Percentiles rank a stretch among this genome's conserved stretches.
These are phyloP conservation scores for Monosporascus sp. DNA, from an alignment of 2,329 filamentous ascomycete genomes.

Conservation along the genomic window DNA sequence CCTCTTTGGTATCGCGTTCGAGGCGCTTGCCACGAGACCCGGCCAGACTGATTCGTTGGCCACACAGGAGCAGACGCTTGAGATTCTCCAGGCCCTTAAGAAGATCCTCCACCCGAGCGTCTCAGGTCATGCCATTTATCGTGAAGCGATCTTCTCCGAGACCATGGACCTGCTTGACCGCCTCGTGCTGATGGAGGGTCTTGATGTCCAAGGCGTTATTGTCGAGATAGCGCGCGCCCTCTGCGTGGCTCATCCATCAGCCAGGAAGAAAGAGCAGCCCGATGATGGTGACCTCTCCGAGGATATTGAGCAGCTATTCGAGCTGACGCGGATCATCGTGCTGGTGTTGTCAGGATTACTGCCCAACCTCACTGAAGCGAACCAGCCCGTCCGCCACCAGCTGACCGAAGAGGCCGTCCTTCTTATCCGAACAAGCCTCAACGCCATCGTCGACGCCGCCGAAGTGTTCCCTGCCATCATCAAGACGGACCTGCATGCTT, in stretches of 20 bases:
- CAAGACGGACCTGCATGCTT: constrained; percentile 91
- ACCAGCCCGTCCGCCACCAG: constrained; percentile 63
- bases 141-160: constrained; percentile 92
- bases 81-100: constrained; percentile 85
- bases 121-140: constrained; percentile 92
- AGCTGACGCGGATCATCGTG: constrained; percentile 93
- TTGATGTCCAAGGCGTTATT: constrained; percentile 85
- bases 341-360: constrained; percentile 83
- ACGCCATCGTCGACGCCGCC: constrained; percentile 87
- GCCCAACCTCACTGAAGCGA: constrained; percentile 70
- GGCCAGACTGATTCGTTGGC: constrained; percentile 61
- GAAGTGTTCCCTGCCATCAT: constrained; percentile 96
- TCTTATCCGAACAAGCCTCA: constrained; percentile 73
- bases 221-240: constrained; percentile 89
- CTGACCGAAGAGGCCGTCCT: constrained; percentile 83
- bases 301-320: constrained; percentile 96
- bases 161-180: constrained; percentile 94
- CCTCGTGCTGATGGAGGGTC: constrained; percentile 82
- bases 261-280: constrained; percentile 59
- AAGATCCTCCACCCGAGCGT: constrained; percentile 94
- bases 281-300: constrained; percentile 81
- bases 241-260: constrained; percentile 87
- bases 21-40: constrained; percentile 82
- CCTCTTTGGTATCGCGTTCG: constrained; percentile 91
- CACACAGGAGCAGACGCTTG: constrained; percentile 73